Base-by-base conservation (phyloP, 73 alveolate species). In the Vitrella brassicaformis region DNA sequence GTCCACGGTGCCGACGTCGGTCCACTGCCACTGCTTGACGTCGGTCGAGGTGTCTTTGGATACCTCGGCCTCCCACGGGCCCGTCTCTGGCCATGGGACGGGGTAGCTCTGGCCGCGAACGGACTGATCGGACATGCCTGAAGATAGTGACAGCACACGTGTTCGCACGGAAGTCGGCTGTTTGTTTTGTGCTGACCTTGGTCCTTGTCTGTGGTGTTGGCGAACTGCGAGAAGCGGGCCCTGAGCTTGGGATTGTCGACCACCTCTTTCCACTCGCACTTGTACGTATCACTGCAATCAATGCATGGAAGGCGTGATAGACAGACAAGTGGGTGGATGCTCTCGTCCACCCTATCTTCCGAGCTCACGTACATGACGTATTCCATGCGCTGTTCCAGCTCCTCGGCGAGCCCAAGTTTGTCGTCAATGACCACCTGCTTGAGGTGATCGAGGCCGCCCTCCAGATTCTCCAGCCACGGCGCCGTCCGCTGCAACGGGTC, bases 401-500 rank as follows among this genome's bases (percentile, higher is more conserved):
- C 80, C 22, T 10, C 66, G 68, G 72, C 47, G 19, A 73, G 47
- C 71, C 80, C 80, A 22, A 73, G 67, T 25, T 30, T 28, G 31
- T 73, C 80, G 27, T 73, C 80, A 28, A 73, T 27, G 67, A 73
- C 65, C 30, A 73, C 80, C 66, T 64, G 47, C 72, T 31, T 73
- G 47, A 73, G 26, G 67, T 73, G 56, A 28, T 64, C 81, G 28
- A 74, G 26, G 27, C 81, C 81, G n/a, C 81, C 81, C 31, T 26
- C 64, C 28, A 74, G 73, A 46, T 74, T 71, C 0, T 32, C 81
- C 27, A 74, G 46, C 81, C 81, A 74, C 7, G 74, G 81, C 19
- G 81, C 81, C 10, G 80, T 73, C 67, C 80, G 80, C 67, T 73
- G 80, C 39, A 73, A 28, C 28, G 56, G 80, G 46, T 73, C 64